Evolutionary conservation across 177 flowering plant species (phyloP).

Genomic region (Vitis hybrid): DNA sequence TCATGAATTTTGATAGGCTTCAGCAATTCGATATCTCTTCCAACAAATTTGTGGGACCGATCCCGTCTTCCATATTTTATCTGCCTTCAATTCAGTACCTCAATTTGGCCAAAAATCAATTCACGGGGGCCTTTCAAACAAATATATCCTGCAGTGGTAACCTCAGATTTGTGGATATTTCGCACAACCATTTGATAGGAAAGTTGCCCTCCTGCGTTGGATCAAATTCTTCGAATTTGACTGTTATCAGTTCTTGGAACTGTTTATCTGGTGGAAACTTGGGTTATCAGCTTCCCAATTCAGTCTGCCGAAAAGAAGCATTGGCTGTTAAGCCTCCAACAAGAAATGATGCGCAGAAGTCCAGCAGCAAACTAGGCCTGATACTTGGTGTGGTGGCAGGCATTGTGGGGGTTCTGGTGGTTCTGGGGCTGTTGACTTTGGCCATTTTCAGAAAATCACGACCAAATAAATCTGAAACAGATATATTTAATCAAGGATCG

Average conservation of each 20-base stretch:
- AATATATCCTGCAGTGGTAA: conserved; percentile 41
- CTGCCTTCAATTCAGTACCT: conserved; percentile 57
- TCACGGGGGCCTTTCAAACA: conserved; percentile 52
- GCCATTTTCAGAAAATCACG: conserved; percentile 28
- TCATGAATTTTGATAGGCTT: conserved; percentile 37
- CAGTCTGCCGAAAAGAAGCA: conserved; percentile 66
- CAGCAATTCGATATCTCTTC: conserved; percentile 56
- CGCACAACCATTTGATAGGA: conserved; percentile 64
- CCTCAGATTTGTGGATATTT: conserved; percentile 64
- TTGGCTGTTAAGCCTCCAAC: conserved; percentile 67
- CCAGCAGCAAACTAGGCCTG: conserved; percentile 44
- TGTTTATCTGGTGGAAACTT: conserved; percentile 49
- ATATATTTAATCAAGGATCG: conserved; percentile 25
- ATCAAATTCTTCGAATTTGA: conserved; percentile 36
- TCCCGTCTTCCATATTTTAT: conserved; percentile 60
- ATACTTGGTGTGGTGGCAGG: conserved; percentile 57
- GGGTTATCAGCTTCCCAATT: conserved; percentile 44
- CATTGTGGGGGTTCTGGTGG: conserved; percentile 27
- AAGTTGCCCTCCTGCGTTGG: conserved; percentile 62
- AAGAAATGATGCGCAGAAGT: conserved; percentile 3
- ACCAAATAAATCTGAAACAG: conserved; percentile 10
- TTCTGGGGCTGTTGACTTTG: conserved; percentile 37
- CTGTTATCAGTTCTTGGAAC: conserved; percentile 55
- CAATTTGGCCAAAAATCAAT: conserved; percentile 51
- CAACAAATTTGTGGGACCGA: conserved; percentile 55